Base-by-base conservation (phyloP, 768 basidiomycete genomes). In the Mycena alexandri region DNA sequence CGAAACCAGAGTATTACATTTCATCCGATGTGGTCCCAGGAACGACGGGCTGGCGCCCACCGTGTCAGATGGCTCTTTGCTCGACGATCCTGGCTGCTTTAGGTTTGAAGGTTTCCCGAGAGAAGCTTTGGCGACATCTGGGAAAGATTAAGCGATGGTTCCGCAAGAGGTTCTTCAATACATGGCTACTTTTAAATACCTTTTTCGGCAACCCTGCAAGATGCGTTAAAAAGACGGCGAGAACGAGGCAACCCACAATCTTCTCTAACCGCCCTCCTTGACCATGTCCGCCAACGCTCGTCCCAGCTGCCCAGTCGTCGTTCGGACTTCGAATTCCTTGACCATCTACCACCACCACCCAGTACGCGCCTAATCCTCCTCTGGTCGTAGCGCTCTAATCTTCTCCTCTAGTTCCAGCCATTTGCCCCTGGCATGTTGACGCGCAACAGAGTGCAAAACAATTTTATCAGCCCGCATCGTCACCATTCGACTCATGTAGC, bases 1-100 rank as follows among this genome's bases (percentile, higher is more conserved):
- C 46, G 36, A n/a, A 50, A n/a, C 3, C 13, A 43, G 2, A 14
- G 4, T 33, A n/a, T 33, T 17, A n/a, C 22, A 54, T 25, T 44
- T 47, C 41, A 29, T 19, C 38, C 50, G 56, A 57, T 43, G 42
- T 3, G 43, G 38, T 59, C 50, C 41, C 47, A 53, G 25, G 61
- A 47, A 47, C 34, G 33, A 36, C 16, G 11, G 42, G 10, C 42
- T 44, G 56, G 56, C 47, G 52, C 42, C 29, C 14, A 2, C 11
- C 16, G 16, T 44, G 43, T 55, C 61, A 55, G 61, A 47, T 55
- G 61, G 57, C 41, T 43, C 5, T 12, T 17, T 5, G 36, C 5
- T 29, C 14, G 14, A 16, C 17, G 25, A 10, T 50, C 3, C 4
- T 9, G 25, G 16, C 22, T 29, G 10, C 4, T 52, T 36, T 19